These are phyloP conservation scores for Sesbania bispinosa DNA, from an alignment of 306 rosid species.

Conservation along the genomic window DNA sequence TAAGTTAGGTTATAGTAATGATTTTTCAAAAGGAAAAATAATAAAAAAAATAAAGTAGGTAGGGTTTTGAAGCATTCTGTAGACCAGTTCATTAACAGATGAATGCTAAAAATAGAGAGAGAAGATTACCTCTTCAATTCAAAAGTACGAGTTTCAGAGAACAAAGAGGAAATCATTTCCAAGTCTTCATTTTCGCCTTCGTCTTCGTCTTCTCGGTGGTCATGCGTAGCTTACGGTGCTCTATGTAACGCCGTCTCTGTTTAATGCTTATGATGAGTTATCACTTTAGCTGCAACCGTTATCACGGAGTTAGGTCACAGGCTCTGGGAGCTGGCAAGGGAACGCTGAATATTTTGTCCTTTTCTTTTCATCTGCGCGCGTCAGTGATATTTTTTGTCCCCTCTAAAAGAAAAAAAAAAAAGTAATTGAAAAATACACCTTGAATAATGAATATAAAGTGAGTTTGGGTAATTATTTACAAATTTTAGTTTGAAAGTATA, in stretches of 20 bases:
- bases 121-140: conserved; percentile 24
- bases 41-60: not conserved
- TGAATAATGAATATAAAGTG: too few relatives aligned
- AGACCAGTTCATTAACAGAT: not conserved
- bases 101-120: conserved; percentile 18
- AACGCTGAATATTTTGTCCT: not conserved
- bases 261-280: too few relatives aligned
- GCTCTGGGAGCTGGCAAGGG: not conserved
- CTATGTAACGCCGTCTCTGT: conserved; percentile 25
- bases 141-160: not conserved
- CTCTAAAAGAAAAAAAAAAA: too few relatives aligned
- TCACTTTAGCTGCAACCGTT: conserved; percentile 21
- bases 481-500: too few relatives aligned
- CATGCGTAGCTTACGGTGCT: not conserved
- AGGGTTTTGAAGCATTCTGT: conserved; percentile 29
- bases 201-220: not conserved
- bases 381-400: too few relatives aligned
- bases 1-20: not conserved
- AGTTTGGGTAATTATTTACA: too few relatives aligned
- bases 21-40: not conserved
- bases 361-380: too few relatives aligned
- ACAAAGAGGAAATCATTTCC: not conserved
- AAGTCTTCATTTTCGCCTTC: conserved; percentile 10
- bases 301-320: conserved; percentile 32
- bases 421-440: too few relatives aligned